Evolutionary conservation across 129 eudicot genomes (phyloP).

Genomic region (Silybum marianum): DNA sequence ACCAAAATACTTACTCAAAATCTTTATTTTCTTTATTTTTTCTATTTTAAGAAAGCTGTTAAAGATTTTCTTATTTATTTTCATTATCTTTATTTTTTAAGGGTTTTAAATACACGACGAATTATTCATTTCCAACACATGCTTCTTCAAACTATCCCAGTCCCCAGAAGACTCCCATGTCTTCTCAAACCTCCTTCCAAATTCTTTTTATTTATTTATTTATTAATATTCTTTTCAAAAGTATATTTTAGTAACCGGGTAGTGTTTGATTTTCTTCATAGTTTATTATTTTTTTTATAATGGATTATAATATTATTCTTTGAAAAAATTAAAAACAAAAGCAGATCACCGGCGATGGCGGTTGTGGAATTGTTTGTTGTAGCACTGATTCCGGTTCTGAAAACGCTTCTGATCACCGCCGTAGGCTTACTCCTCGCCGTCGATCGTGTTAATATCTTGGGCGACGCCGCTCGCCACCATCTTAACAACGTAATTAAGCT

Average conservation of each 20-base stretch:
- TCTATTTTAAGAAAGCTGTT: too few species aligned
- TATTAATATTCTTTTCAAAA: background rate
- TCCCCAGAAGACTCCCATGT: background rate
- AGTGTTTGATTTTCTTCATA: background rate
- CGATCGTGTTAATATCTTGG: slow-evolving; percentile 50
- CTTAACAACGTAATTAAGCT: slow-evolving; percentile 47
- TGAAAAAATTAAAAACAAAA: background rate
- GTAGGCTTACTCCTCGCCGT: slow-evolving; percentile 58
- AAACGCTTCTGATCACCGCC: slow-evolving; percentile 51
- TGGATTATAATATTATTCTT: background rate
- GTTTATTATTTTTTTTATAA: background rate
- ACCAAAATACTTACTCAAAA: too few species aligned
- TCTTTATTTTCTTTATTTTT: too few species aligned
- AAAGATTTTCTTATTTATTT: too few species aligned
- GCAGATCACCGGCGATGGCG: slow-evolving; percentile 33
- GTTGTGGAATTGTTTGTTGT: slow-evolving; percentile 53
- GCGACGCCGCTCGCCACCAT: slow-evolving; percentile 51
- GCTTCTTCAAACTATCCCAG: background rate
- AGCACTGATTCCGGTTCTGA: slow-evolving; percentile 59
- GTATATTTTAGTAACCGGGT: background rate
- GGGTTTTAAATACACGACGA: background rate
- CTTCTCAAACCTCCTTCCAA: background rate
- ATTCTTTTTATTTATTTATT: background rate
- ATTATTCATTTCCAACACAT: background rate
- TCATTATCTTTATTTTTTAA: background rate